Base-by-base conservation (phyloP, 1,284 basidiomycete species). In the Neotropicomus parvogracilis region DNA sequence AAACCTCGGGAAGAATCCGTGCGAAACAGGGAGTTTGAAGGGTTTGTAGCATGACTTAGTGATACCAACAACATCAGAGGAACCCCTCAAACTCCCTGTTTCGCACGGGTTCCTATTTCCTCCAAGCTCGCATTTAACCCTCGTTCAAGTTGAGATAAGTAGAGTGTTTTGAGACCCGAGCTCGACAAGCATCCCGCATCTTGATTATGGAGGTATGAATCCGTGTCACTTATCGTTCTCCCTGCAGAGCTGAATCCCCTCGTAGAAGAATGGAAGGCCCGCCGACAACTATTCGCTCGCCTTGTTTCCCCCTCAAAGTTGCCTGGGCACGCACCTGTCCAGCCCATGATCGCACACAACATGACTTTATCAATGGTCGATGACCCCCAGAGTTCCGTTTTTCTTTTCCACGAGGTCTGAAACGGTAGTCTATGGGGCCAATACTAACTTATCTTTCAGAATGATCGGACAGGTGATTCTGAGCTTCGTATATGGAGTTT, bases 381-480 rank as follows among this genome's bases (percentile, higher is more conserved):
- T n/a, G 31, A 49, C 24, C 48, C 45, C 17, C 26, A 29, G n/a
- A 48, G 39, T 0, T 7, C 45, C 10, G 45, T 49, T 3, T 3
- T 48, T 4, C 28, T 28, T 24, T 34, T 49, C 31, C 48, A 49
- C 13, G 48, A 49, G 48, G 2, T 40, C 24, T 2, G 5, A 12
- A 17, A 21, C 11, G 26, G 5, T 44, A 46, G 12, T 39, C 26
- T 20, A 6, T n/a, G 2, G 19, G 14, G 6, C 17, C 24, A 12
- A 6, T 10, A 9, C 34, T 46, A 16, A 48, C 17, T 17, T 28
- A 17, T 13, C 14, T 29, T 39, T 20, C 29, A 49, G 47, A 33
- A 49, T 48, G 47, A 34, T 49, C 10, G 47, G 47, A 17, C 47
- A 49, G n/a, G 31, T 49, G 3, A 49, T 49, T 19, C 31, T 49